Percentiles rank a stretch among this genome's conserved stretches.
phyloP scores from a whole-genome alignment of 129 eudicot genomes.

The Flaveria trinervia region DNA sequence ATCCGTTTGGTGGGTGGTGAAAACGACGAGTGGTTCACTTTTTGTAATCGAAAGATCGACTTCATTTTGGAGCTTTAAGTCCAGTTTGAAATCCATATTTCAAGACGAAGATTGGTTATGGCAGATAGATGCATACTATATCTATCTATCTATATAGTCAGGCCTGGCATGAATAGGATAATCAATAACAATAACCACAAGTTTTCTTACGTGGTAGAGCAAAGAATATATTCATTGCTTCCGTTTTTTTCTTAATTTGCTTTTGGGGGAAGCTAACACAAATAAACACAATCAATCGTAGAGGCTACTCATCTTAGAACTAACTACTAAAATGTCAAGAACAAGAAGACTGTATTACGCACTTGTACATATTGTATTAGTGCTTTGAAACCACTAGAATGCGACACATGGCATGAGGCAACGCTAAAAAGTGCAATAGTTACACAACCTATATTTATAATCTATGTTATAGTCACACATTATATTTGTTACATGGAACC shows the following conservation, averaged over 20 bases:
- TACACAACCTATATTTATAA: too few relatives aligned
- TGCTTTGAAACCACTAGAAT: too few relatives aligned
- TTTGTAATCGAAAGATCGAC: slow-evolving; percentile 39
- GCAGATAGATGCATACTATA: background rate
- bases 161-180: background rate
- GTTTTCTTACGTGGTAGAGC: slow-evolving; percentile 1
- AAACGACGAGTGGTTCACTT: slow-evolving; percentile 38
- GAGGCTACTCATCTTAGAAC: too few relatives aligned
- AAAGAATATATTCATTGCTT: slow-evolving; percentile 46
- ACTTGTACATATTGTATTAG: too few relatives aligned
- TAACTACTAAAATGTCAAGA: too few relatives aligned
- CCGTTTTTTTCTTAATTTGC: slow-evolving; percentile 14
- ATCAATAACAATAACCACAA: background rate
- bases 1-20: slow-evolving; percentile 53
- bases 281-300: background rate
- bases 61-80: slow-evolving; percentile 42
- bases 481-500: too few relatives aligned
- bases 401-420: too few relatives aligned
- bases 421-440: too few relatives aligned
- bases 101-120: background rate
- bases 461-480: too few relatives aligned
- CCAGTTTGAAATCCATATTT: slow-evolving; percentile 49
- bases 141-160: too few relatives aligned
- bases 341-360: too few relatives aligned
- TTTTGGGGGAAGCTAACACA: slow-evolving; percentile 31